Evolutionary conservation across 345 rosid genomes (phyloP).

Genomic region (Aquilaria yunnanensis): DNA sequence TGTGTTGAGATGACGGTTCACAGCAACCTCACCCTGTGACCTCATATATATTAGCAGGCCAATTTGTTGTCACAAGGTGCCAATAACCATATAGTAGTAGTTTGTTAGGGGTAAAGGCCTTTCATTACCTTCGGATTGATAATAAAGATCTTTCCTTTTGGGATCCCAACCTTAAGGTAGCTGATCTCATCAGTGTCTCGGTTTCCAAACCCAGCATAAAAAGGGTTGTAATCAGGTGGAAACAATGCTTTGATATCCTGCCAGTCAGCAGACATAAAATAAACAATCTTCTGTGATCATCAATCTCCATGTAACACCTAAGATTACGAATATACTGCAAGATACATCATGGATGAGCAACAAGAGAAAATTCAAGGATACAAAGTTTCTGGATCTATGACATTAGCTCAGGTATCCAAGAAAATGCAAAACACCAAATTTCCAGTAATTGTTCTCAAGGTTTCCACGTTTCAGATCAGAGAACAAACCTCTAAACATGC

Average conservation of each 20-base stretch:
- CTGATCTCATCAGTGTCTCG: conserved; percentile 96
- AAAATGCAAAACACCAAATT: background rate
- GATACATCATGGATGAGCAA: too few relatives aligned
- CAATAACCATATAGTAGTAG: background rate
- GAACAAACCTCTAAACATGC: conserved; percentile 90
- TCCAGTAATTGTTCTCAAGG: background rate
- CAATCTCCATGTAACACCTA: too few relatives aligned
- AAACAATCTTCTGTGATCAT: too few relatives aligned
- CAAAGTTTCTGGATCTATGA: background rate
- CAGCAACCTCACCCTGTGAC: conserved; percentile 90
- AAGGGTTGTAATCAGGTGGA: conserved; percentile 85
- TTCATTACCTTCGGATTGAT: conserved; percentile 87
- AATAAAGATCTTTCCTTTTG: conserved; percentile 85
- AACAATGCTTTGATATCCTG: conserved; percentile 88
- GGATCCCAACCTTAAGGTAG: conserved; percentile 96
- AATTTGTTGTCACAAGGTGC: background rate
- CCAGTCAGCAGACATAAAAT: conserved; percentile 5
- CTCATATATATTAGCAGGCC: conserved; percentile 15
- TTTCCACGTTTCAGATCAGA: conserved; percentile 3
- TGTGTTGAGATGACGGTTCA: conserved; percentile 70
- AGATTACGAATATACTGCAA: too few relatives aligned
- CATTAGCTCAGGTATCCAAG: background rate
- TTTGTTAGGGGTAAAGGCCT: conserved; percentile 1
- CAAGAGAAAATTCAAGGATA: background rate
- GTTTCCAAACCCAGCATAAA: conserved; percentile 99